Evolutionary conservation across 1,284 basidiomycete genomes (phyloP).

Genomic region (Pseudozyma hubeiensis): DNA sequence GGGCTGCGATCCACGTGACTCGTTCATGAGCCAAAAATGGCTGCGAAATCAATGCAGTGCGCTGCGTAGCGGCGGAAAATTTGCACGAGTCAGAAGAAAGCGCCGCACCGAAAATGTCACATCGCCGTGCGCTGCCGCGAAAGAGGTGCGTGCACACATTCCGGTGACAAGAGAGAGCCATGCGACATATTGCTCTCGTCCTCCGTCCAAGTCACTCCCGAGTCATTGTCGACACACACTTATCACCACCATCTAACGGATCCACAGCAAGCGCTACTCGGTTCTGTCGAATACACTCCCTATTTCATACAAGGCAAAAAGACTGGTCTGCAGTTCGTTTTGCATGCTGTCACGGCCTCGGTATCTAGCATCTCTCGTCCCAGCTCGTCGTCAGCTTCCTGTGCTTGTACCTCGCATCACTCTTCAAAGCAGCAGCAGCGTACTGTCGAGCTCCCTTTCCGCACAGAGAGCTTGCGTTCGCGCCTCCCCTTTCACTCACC

Average conservation of each 20-base stretch:
- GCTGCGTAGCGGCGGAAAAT: constrained; percentile 2
- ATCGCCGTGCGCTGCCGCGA: too few species aligned
- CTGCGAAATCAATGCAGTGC: not conserved
- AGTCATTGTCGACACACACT: not conserved
- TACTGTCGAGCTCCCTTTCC: not conserved
- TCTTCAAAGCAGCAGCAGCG: not conserved
- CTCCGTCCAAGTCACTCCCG: not conserved
- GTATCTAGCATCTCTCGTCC: constrained; percentile 16
- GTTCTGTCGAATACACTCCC: not conserved
- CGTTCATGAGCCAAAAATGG: not conserved
- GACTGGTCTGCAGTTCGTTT: constrained; percentile 15
- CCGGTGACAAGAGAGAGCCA: not conserved
- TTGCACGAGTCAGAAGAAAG: constrained; percentile 9
- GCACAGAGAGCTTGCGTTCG: not conserved
- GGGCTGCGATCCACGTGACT: constrained; percentile 1
- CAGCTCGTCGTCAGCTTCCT: constrained; percentile 10
- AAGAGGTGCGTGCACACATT: not conserved
- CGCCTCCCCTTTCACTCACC: not conserved
- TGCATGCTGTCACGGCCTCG: constrained; percentile 32
- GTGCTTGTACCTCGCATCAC: constrained; percentile 9
- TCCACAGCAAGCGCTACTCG: not conserved
- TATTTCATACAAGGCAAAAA: constrained; percentile 7
- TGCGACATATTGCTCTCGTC: too few species aligned
- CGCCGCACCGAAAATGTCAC: not conserved
- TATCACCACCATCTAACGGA: not conserved